Base-by-base conservation (phyloP, 1,139 yeast species). In the Taphrina flavorubra region DNA sequence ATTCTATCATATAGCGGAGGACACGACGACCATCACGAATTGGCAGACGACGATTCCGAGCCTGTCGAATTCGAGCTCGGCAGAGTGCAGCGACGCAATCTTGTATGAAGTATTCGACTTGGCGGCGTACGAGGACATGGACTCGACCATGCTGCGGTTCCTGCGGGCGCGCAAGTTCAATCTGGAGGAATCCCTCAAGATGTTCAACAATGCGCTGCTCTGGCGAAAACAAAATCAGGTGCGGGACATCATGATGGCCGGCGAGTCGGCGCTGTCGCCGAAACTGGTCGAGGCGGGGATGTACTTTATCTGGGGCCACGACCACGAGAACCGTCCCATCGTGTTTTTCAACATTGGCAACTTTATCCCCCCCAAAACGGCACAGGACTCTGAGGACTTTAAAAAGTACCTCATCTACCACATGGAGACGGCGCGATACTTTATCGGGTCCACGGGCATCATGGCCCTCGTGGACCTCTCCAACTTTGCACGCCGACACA, bases 401-500 rank as follows among this genome's bases (percentile, higher is more conserved):
- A 88, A 88, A 76, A 80, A 83, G 65, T 87, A 84, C 75, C 87
- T 90, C 7, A 77, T 90, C 65, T 76, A 87, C 66, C 77, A 86
- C 65, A 88, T 90, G 74, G 97, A 90, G 78, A 83, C 84, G 74
- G 83, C 87, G 6, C 82, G 94, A 70, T 77, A 89, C 71, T 80
- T 85, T 70, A 78, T 89, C 72, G 82, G 82, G 61, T 87, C 85
- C 69, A 89, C 88, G 1, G 80, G 83, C 31, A 92, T 87, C 73
- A 84, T 90, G 13, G 89, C 90, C 47, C 77, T 90, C 42, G 90
- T 90, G 75, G 96, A 90, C 76, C 78, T 90, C 75, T 79, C 87
- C 7, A 92, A 86, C 13, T 90, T 90, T 75, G 82, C 90, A 25
- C 34, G 68, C 13, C 59, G 65, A 25, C 67, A 68, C 39, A 68